Percentiles rank a stretch among this genome's conserved stretches.
These are phyloP conservation scores for Mimosa pudica DNA, from an alignment of 306 rosid genomes.

Conservation along the genomic window DNA sequence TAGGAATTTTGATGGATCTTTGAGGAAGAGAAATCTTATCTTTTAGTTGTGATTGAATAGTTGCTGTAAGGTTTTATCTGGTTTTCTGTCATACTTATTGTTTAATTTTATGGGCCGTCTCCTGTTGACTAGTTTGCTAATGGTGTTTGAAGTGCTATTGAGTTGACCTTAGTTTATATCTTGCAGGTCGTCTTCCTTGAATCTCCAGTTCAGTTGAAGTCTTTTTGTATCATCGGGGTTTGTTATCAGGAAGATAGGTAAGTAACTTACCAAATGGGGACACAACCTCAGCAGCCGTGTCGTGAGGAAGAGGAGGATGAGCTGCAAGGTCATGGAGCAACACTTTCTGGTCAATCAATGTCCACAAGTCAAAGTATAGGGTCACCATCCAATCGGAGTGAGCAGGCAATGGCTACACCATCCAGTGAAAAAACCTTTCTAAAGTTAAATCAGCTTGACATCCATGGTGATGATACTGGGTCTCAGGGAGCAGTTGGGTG, in stretches of 20 bases:
- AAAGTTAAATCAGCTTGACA: conserved; percentile 70
- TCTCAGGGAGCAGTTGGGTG: conserved; percentile 79
- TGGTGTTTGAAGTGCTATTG: conserved; percentile 14
- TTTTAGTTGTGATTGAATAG: not conserved
- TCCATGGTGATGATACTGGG: conserved; percentile 81
- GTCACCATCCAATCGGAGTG: conserved; percentile 88
- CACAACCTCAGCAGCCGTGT: conserved; percentile 55
- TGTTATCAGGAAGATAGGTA: not conserved
- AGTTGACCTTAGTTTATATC: conserved; percentile 1
- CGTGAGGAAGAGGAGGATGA: conserved; percentile 76
- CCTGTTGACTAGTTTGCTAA: not conserved
- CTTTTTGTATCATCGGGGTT: conserved; percentile 12
- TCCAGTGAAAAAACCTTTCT: conserved; percentile 64
- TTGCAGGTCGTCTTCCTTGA: conserved; percentile 17
- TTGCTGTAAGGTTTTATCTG: not conserved
- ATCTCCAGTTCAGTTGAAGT: conserved; percentile 9
- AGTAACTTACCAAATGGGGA: conserved; percentile 59
- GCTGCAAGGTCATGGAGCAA: conserved; percentile 48
- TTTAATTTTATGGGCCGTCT: not conserved
- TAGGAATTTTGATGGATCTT: not conserved
- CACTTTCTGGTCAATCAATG: conserved; percentile 75
- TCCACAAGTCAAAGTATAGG: conserved; percentile 92
- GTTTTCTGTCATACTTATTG: not conserved
- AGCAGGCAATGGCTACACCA: conserved; percentile 89
- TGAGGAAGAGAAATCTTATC: not conserved